Base-by-base conservation (phyloP, 441 rosid species). In the Erodium moschatum region DNA sequence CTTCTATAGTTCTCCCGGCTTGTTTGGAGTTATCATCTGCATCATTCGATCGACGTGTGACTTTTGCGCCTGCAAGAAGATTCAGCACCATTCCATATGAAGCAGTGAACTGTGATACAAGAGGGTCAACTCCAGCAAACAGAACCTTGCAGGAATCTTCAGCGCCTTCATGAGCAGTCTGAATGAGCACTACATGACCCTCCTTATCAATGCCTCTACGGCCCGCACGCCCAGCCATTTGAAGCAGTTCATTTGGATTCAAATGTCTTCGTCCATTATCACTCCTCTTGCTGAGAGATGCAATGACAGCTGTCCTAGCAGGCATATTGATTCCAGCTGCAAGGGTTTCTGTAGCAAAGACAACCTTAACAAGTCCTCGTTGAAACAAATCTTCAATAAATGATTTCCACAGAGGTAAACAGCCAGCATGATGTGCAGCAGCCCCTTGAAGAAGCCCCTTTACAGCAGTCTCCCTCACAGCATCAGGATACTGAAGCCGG, bases 301-400 rank as follows among this genome's bases (percentile, higher is more conserved):
- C 84, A 67, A 93, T 86, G 54, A 89, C 90, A 70, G 97, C 85
- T 7, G 98, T 87, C 79, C 98, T 84, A 61, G 98, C 98, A 54
- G 98, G 98, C 98, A 93, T 93, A 81, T 93, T 93, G 74, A 93
- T 87, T 76, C 98, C 97, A 65, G 98, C 97, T 61, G 98, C 97
- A 67, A 93, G 95, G 35, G 97, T 93, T 80, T 93, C 98, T 21
- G 97, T 93, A 64, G 98, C 98, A 73, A 93, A 93, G 72, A 93
- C 90, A 48, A 93, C 96, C 73, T 93, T 93, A 65, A 93, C 85
- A 29, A 93, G 92, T 56, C 98, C 98, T 79, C 86, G 81, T 70
- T 88, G 97, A 77, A 93, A 90, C 72, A 93, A 83, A 77, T 93
- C 92, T 78, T 93, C 98, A 40, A 87, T 84, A 74, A 93, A 89